Base-by-base conservation (phyloP, 192 early-diverging fungal genomes). In the Jimgerdemannia lactiflua region DNA sequence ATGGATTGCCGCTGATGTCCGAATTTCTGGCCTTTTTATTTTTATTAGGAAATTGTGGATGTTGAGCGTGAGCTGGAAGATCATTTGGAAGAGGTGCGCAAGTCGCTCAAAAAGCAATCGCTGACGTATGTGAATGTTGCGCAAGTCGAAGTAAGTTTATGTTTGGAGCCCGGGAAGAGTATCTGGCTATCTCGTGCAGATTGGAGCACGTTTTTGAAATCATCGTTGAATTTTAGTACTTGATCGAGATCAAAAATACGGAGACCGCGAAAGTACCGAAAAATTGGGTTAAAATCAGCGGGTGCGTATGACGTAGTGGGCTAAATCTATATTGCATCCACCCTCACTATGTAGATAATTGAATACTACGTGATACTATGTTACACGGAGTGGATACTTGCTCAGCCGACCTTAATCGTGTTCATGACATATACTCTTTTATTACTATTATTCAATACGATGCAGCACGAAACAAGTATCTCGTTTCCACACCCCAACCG, bases 251-350 rank as follows among this genome's bases (percentile, higher is more conserved):
- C 59, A 89, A 87, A 18, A 87, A 85, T 70, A 74, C 83, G 7
- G 77, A 83, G 17, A 82, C 83, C 1, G 80, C 80, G n/a, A 84
- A 83, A 17, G 89, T 93, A 0, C 94, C 95, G 0, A 80, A 78
- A 18, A 76, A 88, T 65, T 97, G 95, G 95, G 75, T 92, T 72
- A 91, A 91, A 67, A 85, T 94, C 18, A 82, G 78, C 49, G 43
- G 75, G 77, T 76, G 76, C 72, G 18, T 49, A 29, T 29, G 29
- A 29, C 0, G 29, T 29, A 29, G 29, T 0, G 0, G 29, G 1
- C 1, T 29, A 1, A 29, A 29, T 29, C 1, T 29, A 29, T 29
- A 29, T 29, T 29, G 29, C 29, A 29, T 29, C 29, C 1, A 29
- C 29, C 1, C 29, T 29, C 29, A 29, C 0, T 29, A 29, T 29